These are phyloP conservation scores for Prasinococcaceae sp. DNA, from an alignment of 139 green algal species.

Conservation along the genomic window DNA sequence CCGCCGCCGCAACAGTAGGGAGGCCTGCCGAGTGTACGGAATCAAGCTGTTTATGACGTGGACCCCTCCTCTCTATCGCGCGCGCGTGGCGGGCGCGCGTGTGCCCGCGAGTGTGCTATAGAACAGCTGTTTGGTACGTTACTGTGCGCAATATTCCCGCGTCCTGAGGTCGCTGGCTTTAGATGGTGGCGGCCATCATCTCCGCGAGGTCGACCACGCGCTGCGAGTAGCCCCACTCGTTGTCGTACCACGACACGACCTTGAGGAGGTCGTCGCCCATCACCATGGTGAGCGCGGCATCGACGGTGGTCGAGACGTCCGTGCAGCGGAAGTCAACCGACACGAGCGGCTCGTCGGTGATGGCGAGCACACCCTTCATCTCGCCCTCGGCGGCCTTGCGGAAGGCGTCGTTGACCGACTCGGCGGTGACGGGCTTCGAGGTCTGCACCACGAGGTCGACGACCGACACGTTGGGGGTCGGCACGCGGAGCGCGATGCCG, in stretches of 20 bases:
- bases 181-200: conserved; percentile 32
- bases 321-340: conserved; percentile 40
- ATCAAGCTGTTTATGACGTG: no score
- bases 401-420: conserved; percentile 41
- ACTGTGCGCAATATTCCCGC: no score
- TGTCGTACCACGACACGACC: conserved; percentile 87
- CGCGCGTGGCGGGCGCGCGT: no score
- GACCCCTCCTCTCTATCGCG: no score
- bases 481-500: conserved; percentile 43
- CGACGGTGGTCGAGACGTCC: conserved; percentile 39
- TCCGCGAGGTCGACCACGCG: conserved; percentile 91
- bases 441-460: conserved; percentile 51
- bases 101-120: no score
- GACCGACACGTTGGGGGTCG: conserved; percentile 44
- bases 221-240: conserved; percentile 80
- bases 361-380: conserved; percentile 22
- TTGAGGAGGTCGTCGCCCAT: conserved; percentile 50
- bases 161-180: no score
- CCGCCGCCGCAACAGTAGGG: no score
- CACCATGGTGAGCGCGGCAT: conserved; percentile 43
- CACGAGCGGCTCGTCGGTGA: conserved; percentile 39
- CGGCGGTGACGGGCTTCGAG: conserved; percentile 41
- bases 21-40: no score
- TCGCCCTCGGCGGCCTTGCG: conserved; percentile 26
- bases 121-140: no score